These are phyloP conservation scores for Diaporthe humulicola DNA, from an alignment of 2,329 filamentous ascomycete genomes.

Conservation along the genomic window DNA sequence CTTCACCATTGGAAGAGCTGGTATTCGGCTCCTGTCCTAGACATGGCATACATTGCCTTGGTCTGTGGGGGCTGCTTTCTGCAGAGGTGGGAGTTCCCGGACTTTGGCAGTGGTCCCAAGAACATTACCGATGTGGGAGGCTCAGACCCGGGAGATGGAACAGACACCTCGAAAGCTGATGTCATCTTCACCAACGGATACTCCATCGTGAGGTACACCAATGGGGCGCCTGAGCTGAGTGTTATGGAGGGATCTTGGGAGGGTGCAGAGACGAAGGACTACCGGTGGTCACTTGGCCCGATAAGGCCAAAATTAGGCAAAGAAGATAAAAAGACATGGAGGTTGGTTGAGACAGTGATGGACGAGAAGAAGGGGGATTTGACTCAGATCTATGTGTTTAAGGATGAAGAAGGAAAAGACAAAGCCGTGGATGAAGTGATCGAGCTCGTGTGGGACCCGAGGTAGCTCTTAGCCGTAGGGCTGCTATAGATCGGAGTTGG, in stretches of 20 bases:
- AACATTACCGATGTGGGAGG: neutral
- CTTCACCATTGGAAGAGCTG: slow-evolving; percentile 76
- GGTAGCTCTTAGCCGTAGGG: neutral
- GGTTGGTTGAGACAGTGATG: slow-evolving; percentile 57
- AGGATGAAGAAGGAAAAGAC: slow-evolving; percentile 51
- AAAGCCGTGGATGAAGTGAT: slow-evolving; percentile 62
- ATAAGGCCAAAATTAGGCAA: slow-evolving; percentile 53
- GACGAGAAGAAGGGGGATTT: slow-evolving; percentile 54
- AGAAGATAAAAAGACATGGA: slow-evolving; percentile 64
- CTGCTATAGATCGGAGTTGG: neutral
- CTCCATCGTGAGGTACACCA: slow-evolving; percentile 64
- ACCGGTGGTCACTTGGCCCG: slow-evolving; percentile 66
- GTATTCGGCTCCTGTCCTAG: slow-evolving; percentile 64
- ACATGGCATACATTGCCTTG: slow-evolving; percentile 61
- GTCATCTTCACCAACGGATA: slow-evolving; percentile 69
- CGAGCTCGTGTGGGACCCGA: slow-evolving; percentile 59
- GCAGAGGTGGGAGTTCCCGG: slow-evolving; percentile 64
- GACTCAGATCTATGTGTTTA: slow-evolving; percentile 65
- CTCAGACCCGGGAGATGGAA: neutral
- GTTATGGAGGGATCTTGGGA: slow-evolving; percentile 68
- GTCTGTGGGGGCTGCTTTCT: slow-evolving; percentile 71
- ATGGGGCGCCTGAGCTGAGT: slow-evolving; percentile 49
- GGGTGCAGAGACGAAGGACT: slow-evolving; percentile 49
- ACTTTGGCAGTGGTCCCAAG: slow-evolving; percentile 43
- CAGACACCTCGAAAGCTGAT: neutral